A percentile compares a stretch with the other conserved stretches of the same genome.
phyloP scores from a whole-genome alignment of 169 alveolate species.

The Cyclospora cayetanensis region DNA sequence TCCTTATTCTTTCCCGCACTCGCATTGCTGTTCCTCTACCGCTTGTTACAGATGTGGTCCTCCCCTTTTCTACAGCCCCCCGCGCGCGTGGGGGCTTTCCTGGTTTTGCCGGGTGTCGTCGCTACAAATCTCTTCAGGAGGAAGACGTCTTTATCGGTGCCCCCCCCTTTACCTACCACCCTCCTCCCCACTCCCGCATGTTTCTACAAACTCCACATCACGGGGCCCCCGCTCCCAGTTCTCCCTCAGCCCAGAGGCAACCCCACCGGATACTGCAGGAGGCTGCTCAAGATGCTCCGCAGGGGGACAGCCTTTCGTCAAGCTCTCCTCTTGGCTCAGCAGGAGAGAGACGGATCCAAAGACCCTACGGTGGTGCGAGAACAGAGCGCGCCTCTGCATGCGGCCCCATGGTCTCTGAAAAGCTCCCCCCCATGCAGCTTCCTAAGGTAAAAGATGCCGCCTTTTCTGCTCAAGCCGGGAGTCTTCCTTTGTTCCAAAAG shows the following conservation, averaged over 20 bases:
- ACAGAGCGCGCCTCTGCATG: not conserved
- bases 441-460: not conserved
- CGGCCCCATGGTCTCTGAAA: not conserved
- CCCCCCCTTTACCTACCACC: not conserved
- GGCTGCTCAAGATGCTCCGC: too few species aligned
- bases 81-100: not conserved
- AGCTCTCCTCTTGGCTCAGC: too few species aligned
- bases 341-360: not conserved
- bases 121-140: not conserved
- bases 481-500: too few species aligned
- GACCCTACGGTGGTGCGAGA: not conserved
- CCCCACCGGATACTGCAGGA: not conserved
- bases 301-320: too few species aligned
- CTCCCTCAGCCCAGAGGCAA: too few species aligned
- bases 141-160: not conserved
- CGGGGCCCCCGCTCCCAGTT: not conserved
- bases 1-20: too few species aligned
- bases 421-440: not conserved
- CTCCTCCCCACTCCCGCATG: constrained; percentile 4
- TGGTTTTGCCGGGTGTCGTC: not conserved
- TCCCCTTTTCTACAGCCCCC: not conserved
- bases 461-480: too few species aligned
- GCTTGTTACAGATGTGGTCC: not conserved
- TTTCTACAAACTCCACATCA: not conserved
- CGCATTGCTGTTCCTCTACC: not conserved